Evolutionary conservation across 805 yeast species (phyloP).

Genomic region (Lachancea kluyveri): DNA sequence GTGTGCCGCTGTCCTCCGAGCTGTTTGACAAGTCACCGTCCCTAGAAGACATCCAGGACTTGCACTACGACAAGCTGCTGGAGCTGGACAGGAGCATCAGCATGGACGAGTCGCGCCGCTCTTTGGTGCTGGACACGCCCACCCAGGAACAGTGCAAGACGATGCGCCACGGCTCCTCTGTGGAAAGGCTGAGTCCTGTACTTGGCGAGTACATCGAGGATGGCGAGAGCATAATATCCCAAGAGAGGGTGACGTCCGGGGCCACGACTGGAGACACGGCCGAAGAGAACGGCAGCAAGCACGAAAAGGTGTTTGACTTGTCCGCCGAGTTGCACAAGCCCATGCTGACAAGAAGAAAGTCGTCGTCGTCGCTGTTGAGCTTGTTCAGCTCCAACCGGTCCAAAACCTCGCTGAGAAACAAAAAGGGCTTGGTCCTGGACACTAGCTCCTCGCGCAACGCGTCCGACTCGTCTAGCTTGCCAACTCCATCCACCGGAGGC

Average conservation of each 20-base stretch:
- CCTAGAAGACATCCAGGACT: constrained; percentile 18
- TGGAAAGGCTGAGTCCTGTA: constrained; percentile 9
- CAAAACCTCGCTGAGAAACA: constrained; percentile 8
- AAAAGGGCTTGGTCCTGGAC: constrained; percentile 13
- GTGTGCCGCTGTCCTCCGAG: constrained; percentile 10
- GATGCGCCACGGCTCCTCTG: constrained; percentile 14
- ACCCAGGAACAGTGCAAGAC: constrained; percentile 11
- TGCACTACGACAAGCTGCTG: constrained; percentile 21
- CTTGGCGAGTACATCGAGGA: constrained; percentile 9
- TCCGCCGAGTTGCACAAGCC: constrained; percentile 9
- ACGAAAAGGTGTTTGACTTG: constrained; percentile 3
- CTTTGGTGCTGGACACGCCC: constrained; percentile 4
- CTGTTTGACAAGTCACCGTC: constrained; percentile 9
- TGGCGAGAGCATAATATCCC: constrained; percentile 17
- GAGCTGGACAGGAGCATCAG: constrained; percentile 20
- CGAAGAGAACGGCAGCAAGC: background rate
- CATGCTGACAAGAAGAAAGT: constrained; percentile 12
- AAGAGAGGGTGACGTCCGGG: constrained; percentile 1
- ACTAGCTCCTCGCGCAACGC: constrained; percentile 4
- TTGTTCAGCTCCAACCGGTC: constrained; percentile 17
- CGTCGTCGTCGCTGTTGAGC: constrained; percentile 24
- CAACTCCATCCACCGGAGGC: constrained; percentile 4
- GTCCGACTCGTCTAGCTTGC: constrained; percentile 1
- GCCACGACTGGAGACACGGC: background rate
- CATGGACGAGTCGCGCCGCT: constrained; percentile 11